A percentile compares a stretch with the other conserved stretches of the same genome.
phyloP scores from a whole-genome alignment of 257 asterid species.

The Sherardia arvensis region DNA sequence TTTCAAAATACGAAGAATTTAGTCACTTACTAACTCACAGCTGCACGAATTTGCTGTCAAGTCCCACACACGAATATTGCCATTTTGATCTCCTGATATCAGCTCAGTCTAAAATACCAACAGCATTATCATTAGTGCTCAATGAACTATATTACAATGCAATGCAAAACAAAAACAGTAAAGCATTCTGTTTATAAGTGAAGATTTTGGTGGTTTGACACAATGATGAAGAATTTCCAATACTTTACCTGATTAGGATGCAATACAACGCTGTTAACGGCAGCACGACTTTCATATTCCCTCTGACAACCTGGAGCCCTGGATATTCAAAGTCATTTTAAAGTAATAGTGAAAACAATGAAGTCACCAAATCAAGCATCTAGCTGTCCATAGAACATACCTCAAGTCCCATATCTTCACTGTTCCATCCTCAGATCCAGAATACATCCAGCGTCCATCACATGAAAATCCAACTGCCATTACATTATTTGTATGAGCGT shows the following conservation, averaged over 20 bases:
- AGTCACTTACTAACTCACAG: conserved; percentile 72
- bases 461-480: conserved; percentile 99
- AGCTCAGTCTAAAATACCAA: conserved; percentile 61
- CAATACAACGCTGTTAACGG: conserved; percentile 94
- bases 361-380: background rate
- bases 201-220: no score
- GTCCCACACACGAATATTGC: conserved; percentile 98
- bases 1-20: background rate
- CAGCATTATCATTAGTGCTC: background rate
- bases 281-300: conserved; percentile 98
- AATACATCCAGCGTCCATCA: conserved; percentile 98
- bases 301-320: conserved; percentile 99
- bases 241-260: conserved; percentile 83
- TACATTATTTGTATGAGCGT: conserved; percentile 89
- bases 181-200: background rate
- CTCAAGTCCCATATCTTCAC: conserved; percentile 97
- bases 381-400: conserved; percentile 18
- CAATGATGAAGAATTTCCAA: background rate
- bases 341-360: background rate
- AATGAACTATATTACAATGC: background rate
- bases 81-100: conserved; percentile 98
- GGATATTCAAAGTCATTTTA: conserved; percentile 9
- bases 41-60: conserved; percentile 97
- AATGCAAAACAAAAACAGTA: background rate
- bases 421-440: conserved; percentile 99